phyloP scores from a whole-genome alignment of 257 asterid species.

The Nicotiana tomentosiformis region DNA sequence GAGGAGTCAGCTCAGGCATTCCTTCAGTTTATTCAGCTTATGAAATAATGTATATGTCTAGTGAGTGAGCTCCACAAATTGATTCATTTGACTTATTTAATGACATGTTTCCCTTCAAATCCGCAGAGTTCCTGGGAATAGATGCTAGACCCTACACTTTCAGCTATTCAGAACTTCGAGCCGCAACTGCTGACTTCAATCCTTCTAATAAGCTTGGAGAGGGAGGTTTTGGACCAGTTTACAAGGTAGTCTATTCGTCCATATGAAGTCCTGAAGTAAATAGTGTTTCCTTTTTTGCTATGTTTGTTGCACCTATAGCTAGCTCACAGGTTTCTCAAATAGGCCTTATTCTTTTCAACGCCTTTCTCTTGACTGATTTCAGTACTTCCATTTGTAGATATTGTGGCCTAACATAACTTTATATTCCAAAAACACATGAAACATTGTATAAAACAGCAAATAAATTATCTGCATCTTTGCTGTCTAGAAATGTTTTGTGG shows the following conservation, averaged over 20 bases:
- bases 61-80: neutral
- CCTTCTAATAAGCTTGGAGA: slow-evolving; percentile 78
- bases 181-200: slow-evolving; percentile 63
- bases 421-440: neutral
- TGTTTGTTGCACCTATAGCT: neutral
- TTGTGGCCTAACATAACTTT: neutral
- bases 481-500: neutral
- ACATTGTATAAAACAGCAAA: neutral
- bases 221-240: slow-evolving; percentile 95
- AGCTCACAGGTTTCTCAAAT: neutral
- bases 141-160: slow-evolving; percentile 76
- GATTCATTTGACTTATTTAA: neutral
- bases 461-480: neutral
- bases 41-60: neutral
- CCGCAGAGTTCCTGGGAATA: slow-evolving; percentile 62
- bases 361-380: neutral
- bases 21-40: neutral
- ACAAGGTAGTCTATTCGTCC: slow-evolving; percentile 40
- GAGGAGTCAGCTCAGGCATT: neutral
- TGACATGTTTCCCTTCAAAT: neutral
- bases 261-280: neutral
- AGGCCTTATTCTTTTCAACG: neutral
- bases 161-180: slow-evolving; percentile 57
- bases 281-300: neutral
- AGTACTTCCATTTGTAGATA: neutral